These are phyloP conservation scores for Dendrothele bispora DNA, from an alignment of 768 basidiomycete species.

Conservation along the genomic window DNA sequence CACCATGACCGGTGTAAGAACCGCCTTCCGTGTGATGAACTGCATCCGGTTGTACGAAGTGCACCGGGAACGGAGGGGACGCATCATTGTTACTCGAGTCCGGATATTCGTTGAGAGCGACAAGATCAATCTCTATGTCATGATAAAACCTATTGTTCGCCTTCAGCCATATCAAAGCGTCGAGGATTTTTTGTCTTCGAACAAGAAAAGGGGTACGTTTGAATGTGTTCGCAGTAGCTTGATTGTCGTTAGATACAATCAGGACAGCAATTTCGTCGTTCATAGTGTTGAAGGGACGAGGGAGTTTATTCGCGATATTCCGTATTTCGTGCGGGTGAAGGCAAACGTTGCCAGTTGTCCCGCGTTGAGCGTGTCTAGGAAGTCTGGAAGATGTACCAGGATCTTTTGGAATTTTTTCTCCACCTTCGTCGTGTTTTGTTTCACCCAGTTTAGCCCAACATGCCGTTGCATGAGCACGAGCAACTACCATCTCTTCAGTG, in stretches of 20 bases:
- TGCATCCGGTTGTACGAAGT: neutral
- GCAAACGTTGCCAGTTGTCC: conserved; percentile 15
- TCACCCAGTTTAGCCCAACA: conserved; percentile 10
- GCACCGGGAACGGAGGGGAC: conserved; percentile 8
- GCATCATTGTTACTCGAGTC: neutral
- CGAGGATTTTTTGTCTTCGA: conserved; percentile 1
- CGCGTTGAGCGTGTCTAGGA: conserved; percentile 7
- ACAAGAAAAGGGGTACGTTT: conserved; percentile 13
- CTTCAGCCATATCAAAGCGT: conserved; percentile 12
- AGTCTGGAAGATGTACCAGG: neutral
- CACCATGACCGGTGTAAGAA: conserved; percentile 13
- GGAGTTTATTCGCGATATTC: neutral
- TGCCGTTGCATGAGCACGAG: conserved; percentile 9
- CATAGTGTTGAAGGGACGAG: conserved; percentile 8
- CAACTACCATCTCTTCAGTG: conserved; percentile 14
- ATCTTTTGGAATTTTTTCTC: too few species aligned
- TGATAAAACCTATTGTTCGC: conserved; percentile 11
- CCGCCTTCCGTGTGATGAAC: conserved; percentile 9
- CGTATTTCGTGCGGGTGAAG: conserved; percentile 12
- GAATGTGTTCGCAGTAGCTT: conserved; percentile 6
- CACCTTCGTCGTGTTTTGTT: neutral
- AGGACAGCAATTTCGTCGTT: conserved; percentile 16
- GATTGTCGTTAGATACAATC: conserved; percentile 6
- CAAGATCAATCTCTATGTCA: conserved; percentile 11
- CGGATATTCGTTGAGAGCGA: conserved; percentile 10